A percentile compares a stretch with the other conserved stretches of the same genome.
These are phyloP conservation scores for Phlebiopsis gigantea DNA, from an alignment of 768 basidiomycete species.

Conservation along the genomic window DNA sequence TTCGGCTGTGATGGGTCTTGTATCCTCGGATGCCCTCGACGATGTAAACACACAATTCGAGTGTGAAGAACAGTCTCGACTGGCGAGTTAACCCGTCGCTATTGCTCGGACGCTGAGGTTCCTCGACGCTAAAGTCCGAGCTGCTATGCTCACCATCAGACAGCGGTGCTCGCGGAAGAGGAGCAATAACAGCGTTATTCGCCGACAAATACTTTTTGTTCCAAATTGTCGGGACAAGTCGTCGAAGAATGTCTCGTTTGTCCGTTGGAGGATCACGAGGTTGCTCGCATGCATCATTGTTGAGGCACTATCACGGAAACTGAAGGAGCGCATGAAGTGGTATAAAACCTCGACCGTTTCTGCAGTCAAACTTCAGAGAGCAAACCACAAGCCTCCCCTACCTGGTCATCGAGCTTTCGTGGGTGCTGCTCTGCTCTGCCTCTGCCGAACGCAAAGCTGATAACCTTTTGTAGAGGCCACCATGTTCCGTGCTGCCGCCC, in stretches of 20 bases:
- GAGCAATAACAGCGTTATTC: background rate
- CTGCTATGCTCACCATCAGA: background rate
- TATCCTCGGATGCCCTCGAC: background rate
- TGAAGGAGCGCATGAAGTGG: background rate
- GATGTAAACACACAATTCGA: background rate
- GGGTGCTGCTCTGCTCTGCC: background rate
- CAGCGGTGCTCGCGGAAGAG: background rate
- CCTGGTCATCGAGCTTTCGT: background rate
- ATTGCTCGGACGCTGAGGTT: background rate
- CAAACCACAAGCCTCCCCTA: background rate
- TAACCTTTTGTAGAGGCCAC: conserved; percentile 1
- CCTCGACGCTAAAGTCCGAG: background rate
- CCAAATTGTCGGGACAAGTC: conserved; percentile 2
- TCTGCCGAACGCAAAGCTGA: background rate
- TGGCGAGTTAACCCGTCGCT: background rate
- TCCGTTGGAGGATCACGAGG: background rate
- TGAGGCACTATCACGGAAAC: background rate
- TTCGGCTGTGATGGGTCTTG: background rate
- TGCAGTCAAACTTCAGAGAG: conserved; percentile 3
- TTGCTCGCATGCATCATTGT: background rate
- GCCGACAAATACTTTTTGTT: background rate
- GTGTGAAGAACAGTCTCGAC: background rate
- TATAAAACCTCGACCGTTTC: background rate
- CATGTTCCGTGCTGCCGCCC: conserved; percentile 28
- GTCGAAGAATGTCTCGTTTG: background rate